These are phyloP conservation scores for Exophiala xenobiotica DNA, from an alignment of 2,329 filamentous ascomycete genomes.

Conservation along the genomic window DNA sequence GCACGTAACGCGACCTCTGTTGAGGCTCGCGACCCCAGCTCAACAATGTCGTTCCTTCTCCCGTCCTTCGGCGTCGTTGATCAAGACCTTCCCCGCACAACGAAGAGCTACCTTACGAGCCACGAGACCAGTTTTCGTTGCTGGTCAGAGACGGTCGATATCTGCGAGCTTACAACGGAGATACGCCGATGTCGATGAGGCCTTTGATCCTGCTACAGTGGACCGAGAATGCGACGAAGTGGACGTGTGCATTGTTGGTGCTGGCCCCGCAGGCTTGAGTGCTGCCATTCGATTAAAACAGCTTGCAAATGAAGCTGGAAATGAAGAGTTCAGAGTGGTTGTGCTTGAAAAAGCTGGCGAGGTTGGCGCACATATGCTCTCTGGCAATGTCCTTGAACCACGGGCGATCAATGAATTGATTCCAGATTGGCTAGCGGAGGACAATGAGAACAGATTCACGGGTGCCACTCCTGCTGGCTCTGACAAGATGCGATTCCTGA, in stretches of 20 bases:
- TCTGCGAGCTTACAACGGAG: conserved; percentile 44
- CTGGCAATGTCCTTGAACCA: conserved; percentile 91
- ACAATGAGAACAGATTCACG: conserved; percentile 84
- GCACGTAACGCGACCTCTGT: conserved; percentile 40
- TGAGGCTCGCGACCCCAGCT: conserved; percentile 42
- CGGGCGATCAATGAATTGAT: conserved; percentile 84
- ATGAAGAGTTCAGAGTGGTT: conserved; percentile 92
- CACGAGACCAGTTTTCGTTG: conserved; percentile 27
- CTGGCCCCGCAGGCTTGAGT: conserved; percentile 84
- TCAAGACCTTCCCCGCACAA: conserved; percentile 13
- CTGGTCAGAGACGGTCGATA: conserved; percentile 43
- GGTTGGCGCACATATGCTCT: conserved; percentile 90
- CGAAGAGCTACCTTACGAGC: conserved; percentile 11
- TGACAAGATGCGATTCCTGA: conserved; percentile 93
- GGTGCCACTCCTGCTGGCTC: conserved; percentile 77
- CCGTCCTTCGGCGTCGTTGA: conserved; percentile 12
- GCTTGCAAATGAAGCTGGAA: conserved; percentile 87
- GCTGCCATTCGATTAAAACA: conserved; percentile 95
- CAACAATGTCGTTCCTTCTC: conserved; percentile 33
- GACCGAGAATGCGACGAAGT: conserved; percentile 92
- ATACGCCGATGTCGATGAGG: conserved; percentile 47
- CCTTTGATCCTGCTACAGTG: conserved; percentile 65
- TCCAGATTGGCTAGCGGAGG: conserved; percentile 87
- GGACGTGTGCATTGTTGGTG: conserved; percentile 94
- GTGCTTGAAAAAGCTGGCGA: conserved; percentile 94